Conservation (phyloP, 208 protist genomes). For the Leishmania guyanensis region DNA sequence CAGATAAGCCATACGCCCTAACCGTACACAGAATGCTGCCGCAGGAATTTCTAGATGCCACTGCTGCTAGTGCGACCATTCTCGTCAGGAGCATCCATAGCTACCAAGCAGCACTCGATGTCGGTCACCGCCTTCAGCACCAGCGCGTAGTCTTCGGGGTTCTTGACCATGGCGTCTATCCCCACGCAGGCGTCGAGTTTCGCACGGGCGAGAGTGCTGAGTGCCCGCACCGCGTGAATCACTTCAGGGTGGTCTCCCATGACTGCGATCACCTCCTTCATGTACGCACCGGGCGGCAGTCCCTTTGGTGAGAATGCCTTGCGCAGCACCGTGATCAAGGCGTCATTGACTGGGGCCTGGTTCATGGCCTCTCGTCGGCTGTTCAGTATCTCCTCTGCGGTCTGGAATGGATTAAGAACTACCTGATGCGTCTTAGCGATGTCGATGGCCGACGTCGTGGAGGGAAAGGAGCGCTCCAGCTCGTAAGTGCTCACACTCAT, state of each 20-base stretch:
- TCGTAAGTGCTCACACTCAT: constrained; percentile 78
- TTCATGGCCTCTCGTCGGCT: constrained; percentile 57
- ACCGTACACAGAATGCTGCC: neutral
- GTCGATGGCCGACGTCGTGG: constrained; percentile 79
- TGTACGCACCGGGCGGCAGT: constrained; percentile 74
- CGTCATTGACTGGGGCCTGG: constrained; percentile 46
- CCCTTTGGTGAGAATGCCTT: constrained; percentile 69
- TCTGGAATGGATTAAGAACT: constrained; percentile 74
- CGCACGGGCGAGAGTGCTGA: constrained; percentile 42
- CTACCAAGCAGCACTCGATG: constrained; percentile 85
- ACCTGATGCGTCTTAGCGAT: constrained; percentile 48
- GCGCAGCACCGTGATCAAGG: constrained; percentile 56
- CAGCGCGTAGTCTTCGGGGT: constrained; percentile 82
- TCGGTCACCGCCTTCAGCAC: constrained; percentile 88
- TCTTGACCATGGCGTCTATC: constrained; percentile 46
- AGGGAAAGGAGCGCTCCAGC: constrained; percentile 81
- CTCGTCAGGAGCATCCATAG: constrained; percentile 44
- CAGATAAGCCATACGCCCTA: neutral
- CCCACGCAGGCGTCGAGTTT: constrained; percentile 70
- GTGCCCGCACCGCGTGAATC: constrained; percentile 46
- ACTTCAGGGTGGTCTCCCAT: constrained; percentile 65
- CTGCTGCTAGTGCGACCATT: constrained; percentile 16
- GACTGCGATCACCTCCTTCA: constrained; percentile 78
- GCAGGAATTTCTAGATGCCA: neutral
- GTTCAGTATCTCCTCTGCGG: constrained; percentile 65